Evolutionary conservation across 108 stramenopile genomes (phyloP).

Genomic region (Stephanodiscus minutulus): DNA sequence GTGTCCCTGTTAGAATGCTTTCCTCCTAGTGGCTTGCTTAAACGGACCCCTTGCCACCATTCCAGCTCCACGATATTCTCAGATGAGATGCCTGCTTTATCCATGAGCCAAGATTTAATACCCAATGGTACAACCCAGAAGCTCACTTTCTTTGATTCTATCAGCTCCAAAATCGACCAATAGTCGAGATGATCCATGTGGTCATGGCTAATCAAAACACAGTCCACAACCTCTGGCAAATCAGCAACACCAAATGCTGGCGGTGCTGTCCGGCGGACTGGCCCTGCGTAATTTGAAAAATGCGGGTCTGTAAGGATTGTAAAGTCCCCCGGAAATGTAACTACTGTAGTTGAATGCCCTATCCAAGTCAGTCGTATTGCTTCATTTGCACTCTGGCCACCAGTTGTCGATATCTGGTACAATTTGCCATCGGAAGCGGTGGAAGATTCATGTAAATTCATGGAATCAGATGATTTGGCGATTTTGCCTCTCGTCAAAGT

Average conservation of each 20-base stretch:
- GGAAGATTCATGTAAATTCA: background rate
- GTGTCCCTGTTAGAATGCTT: background rate
- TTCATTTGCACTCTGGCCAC: constrained; percentile 20
- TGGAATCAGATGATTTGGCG: background rate
- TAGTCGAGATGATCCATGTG: constrained; percentile 88
- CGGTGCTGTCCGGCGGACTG: constrained; percentile 55
- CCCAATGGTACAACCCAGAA: constrained; percentile 84
- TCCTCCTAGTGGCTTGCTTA: constrained; percentile 20
- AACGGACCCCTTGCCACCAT: constrained; percentile 86
- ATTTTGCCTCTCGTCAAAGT: background rate
- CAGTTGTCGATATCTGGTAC: constrained; percentile 1
- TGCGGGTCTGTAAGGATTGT: constrained; percentile 82
- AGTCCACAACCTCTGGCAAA: constrained; percentile 56
- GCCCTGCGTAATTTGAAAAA: constrained; percentile 68
- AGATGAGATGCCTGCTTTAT: constrained; percentile 53
- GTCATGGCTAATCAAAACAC: constrained; percentile 86
- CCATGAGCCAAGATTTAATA: constrained; percentile 68
- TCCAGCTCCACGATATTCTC: constrained; percentile 76
- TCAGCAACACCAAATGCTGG: constrained; percentile 65
- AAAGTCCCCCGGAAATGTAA: constrained; percentile 58
- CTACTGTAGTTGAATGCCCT: constrained; percentile 75
- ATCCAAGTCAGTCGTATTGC: constrained; percentile 74
- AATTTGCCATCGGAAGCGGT: background rate
- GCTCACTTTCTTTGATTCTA: constrained; percentile 49
- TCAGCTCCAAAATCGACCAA: constrained; percentile 51